A percentile compares a stretch with the other conserved stretches of the same genome.
Evolutionary conservation across 495 filamentous ascomycete species (phyloP).

Genomic region (Penicillium chermesinum): DNA sequence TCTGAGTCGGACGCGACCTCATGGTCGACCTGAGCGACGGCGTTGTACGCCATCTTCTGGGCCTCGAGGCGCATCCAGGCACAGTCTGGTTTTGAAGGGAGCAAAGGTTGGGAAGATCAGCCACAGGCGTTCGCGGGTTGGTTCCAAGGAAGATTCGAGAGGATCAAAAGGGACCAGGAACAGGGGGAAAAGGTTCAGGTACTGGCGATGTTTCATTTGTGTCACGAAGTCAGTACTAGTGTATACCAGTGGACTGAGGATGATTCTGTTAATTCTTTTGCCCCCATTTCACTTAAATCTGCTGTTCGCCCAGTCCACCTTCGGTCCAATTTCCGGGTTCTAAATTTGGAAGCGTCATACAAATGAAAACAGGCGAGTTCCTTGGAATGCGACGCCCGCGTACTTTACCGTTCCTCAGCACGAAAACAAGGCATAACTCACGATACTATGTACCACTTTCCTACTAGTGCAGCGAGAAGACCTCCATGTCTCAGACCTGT

Average conservation of each 20-base stretch:
- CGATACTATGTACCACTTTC: neutral
- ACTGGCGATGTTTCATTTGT: slow-evolving; percentile 7
- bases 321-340: neutral
- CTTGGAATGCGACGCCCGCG: neutral
- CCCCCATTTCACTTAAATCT: neutral
- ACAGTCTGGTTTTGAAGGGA: slow-evolving; percentile 5
- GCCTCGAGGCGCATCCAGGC: slow-evolving; percentile 8
- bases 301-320: too few relatives aligned
- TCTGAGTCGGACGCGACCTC: slow-evolving; percentile 37
- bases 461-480: neutral
- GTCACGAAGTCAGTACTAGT: neutral
- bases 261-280: neutral
- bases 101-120: too few relatives aligned
- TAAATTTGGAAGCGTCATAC: slow-evolving; percentile 4
- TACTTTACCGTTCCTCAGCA: neutral
- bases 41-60: slow-evolving; percentile 42
- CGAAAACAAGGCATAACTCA: neutral
- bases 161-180: slow-evolving; percentile 1
- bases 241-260: neutral
- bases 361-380: neutral
- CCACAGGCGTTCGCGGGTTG: too few relatives aligned
- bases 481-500: slow-evolving; percentile 5
- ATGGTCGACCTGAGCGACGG: slow-evolving; percentile 37
- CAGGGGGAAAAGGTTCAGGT: neutral
- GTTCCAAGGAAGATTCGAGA: too few relatives aligned